Conservation (phyloP, 2,329 filamentous ascomycete species). For the Colletotrichum godetiae region DNA sequence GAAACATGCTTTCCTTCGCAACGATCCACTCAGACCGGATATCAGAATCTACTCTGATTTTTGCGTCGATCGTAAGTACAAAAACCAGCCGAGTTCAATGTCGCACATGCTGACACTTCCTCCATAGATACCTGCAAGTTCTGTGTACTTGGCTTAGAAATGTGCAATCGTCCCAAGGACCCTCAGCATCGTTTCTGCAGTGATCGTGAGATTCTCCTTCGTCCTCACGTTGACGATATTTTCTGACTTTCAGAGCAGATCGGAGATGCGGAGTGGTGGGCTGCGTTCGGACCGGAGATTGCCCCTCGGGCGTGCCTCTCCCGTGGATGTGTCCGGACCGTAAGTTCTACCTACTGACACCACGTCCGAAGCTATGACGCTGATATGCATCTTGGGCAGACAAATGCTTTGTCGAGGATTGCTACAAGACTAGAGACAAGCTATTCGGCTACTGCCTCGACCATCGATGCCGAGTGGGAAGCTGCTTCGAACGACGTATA, state of each 20-base stretch:
- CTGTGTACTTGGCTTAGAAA: constrained; percentile 17
- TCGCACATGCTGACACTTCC: background rate
- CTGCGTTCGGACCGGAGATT: constrained; percentile 22
- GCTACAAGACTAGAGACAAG: constrained; percentile 22
- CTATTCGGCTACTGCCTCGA: constrained; percentile 22
- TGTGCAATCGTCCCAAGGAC: constrained; percentile 30
- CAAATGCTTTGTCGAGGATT: constrained; percentile 18
- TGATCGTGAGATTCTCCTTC: background rate
- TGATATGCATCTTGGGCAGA: constrained; percentile 13
- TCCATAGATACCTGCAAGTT: constrained; percentile 21
- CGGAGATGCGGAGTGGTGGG: constrained; percentile 18
- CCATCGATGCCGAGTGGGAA: constrained; percentile 17
- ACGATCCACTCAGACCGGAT: constrained; percentile 1
- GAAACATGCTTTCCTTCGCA: constrained; percentile 30
- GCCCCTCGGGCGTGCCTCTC: constrained; percentile 13
- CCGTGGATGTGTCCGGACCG: constrained; percentile 32
- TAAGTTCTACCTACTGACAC: background rate
- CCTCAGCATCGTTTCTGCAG: constrained; percentile 20
- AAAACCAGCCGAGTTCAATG: background rate
- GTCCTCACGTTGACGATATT: background rate
- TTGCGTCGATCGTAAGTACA: constrained; percentile 24
- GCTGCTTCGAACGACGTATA: constrained; percentile 20
- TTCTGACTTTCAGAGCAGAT: constrained; percentile 13
- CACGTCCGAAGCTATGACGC: background rate
- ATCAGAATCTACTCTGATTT: constrained; percentile 30